Conservation (phyloP, 179 eudicot species). For the Nepenthes alata region DNA sequence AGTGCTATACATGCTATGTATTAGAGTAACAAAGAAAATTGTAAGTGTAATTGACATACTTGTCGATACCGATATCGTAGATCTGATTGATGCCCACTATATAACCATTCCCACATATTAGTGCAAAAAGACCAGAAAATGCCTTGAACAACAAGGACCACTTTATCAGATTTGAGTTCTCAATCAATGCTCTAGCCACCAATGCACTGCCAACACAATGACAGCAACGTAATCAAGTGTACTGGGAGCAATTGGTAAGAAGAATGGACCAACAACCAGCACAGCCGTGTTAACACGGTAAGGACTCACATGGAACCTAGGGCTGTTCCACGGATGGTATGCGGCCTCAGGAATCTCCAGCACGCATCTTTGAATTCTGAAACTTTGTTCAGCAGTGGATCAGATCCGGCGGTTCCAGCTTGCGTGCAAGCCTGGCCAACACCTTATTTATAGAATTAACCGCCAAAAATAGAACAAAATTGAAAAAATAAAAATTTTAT, state of each 20-base stretch:
- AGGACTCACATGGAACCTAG: constrained; percentile 70
- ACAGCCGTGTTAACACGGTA: constrained; percentile 1
- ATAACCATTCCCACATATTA: constrained; percentile 93
- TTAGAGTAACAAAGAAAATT: constrained; percentile 5
- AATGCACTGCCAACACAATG: constrained; percentile 58
- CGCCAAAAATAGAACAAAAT: background rate
- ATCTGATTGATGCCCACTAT: constrained; percentile 99
- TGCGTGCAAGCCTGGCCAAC: constrained; percentile 59
- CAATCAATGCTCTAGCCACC: constrained; percentile 80
- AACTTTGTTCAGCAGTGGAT: constrained; percentile 45
- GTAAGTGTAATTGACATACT: constrained; percentile 48
- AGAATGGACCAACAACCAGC: background rate
- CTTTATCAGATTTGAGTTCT: constrained; percentile 73
- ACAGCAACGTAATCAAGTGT: constrained; percentile 9
- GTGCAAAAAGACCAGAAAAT: constrained; percentile 72
- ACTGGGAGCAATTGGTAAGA: constrained; percentile 4
- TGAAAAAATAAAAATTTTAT: background rate
- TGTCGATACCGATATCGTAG: constrained; percentile 98
- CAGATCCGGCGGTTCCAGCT: constrained; percentile 78
- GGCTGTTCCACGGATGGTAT: constrained; percentile 95
- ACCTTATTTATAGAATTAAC: constrained; percentile 15
- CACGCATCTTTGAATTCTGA: constrained; percentile 61
- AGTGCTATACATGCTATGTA: no score
- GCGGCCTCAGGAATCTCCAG: constrained; percentile 98
- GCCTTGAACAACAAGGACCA: constrained; percentile 89